Evolutionary conservation across 1,139 yeast species (phyloP).

Genomic region (Lodderomyces beijingensis): DNA sequence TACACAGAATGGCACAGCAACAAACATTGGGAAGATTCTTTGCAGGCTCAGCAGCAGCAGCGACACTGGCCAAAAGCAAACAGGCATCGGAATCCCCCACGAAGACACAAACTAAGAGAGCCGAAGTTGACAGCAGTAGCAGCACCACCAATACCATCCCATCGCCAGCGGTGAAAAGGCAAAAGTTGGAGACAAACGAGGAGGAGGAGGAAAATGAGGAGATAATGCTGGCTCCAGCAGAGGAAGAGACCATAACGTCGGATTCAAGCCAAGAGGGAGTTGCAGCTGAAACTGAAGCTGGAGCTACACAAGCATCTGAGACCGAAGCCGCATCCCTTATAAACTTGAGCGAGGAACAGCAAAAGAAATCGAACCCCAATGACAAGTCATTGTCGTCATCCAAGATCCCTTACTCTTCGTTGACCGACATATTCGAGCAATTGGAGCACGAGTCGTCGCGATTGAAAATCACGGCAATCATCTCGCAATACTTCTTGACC

Average conservation of each 20-base stretch:
- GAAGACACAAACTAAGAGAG: no score
- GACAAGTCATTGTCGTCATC: slow-evolving; percentile 6
- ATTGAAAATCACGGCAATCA: slow-evolving; percentile 69
- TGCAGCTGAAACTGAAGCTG: background rate
- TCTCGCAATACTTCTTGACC: slow-evolving; percentile 65
- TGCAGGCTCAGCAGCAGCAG: slow-evolving; percentile 15
- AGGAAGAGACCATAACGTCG: background rate
- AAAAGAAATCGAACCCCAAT: slow-evolving; percentile 12
- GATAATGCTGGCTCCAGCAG: background rate
- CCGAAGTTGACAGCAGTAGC: slow-evolving; percentile 1
- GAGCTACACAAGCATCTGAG: slow-evolving; percentile 1
- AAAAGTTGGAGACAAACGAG: background rate
- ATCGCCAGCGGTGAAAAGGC: slow-evolving; percentile 5
- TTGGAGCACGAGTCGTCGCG: slow-evolving; percentile 79
- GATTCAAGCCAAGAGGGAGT: slow-evolving; percentile 6
- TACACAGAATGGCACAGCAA: slow-evolving; percentile 33
- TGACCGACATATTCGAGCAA: slow-evolving; percentile 67
- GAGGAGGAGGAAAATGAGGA: slow-evolving; percentile 4
- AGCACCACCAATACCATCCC: slow-evolving; percentile 2
- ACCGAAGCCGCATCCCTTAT: slow-evolving; percentile 24
- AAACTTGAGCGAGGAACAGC: slow-evolving; percentile 18
- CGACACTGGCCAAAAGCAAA: slow-evolving; percentile 1
- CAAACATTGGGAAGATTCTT: slow-evolving; percentile 36
- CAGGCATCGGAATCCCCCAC: no score
- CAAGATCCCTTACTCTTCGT: slow-evolving; percentile 55